Evolutionary conservation across 2,329 filamentous ascomycete species (phyloP).

Genomic region (Nigrospora osmanthi): DNA sequence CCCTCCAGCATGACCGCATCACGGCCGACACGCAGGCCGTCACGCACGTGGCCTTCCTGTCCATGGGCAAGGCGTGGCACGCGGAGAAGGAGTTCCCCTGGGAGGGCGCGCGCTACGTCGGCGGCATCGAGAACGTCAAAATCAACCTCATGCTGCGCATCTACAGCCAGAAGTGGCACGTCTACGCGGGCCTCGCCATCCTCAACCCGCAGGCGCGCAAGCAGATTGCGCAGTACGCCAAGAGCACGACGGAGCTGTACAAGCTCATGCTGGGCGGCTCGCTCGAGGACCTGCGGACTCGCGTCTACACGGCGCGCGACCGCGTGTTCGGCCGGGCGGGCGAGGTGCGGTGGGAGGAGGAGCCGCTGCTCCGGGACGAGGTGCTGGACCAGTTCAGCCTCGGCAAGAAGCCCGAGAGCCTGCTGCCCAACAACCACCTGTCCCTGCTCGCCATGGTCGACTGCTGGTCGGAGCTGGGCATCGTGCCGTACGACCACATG

Average conservation of each 20-base stretch:
- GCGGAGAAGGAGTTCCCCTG: constrained; percentile 94
- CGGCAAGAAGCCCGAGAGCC: constrained; percentile 52
- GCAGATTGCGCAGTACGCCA: constrained; percentile 91
- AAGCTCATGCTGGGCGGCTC: constrained; percentile 93
- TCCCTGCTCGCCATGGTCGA: constrained; percentile 94
- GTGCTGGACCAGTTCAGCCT: constrained; percentile 86
- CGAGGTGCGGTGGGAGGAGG: constrained; percentile 46
- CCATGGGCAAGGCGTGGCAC: constrained; percentile 97
- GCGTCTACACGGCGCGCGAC: constrained; percentile 59
- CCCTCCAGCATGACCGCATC: constrained; percentile 87
- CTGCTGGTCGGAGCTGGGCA: constrained; percentile 91
- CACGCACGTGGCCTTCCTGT: constrained; percentile 92
- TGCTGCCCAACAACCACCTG: constrained; percentile 87
- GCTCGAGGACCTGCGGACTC: constrained; percentile 60
- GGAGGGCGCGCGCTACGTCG: constrained; percentile 92
- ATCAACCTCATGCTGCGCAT: constrained; percentile 97
- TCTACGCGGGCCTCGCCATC: constrained; percentile 95
- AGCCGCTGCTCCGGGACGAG: constrained; percentile 70
- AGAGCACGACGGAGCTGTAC: constrained; percentile 87
- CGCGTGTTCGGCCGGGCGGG: constrained; percentile 72
- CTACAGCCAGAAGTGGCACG: constrained; percentile 98
- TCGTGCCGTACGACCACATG: constrained; percentile 98
- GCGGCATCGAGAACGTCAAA: constrained; percentile 98
- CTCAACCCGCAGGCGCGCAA: constrained; percentile 86
- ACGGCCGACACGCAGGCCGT: constrained; percentile 98